Evolutionary conservation across 2,329 filamentous ascomycete genomes (phyloP).

Genomic region (Myriosclerotinia scirpicola): DNA sequence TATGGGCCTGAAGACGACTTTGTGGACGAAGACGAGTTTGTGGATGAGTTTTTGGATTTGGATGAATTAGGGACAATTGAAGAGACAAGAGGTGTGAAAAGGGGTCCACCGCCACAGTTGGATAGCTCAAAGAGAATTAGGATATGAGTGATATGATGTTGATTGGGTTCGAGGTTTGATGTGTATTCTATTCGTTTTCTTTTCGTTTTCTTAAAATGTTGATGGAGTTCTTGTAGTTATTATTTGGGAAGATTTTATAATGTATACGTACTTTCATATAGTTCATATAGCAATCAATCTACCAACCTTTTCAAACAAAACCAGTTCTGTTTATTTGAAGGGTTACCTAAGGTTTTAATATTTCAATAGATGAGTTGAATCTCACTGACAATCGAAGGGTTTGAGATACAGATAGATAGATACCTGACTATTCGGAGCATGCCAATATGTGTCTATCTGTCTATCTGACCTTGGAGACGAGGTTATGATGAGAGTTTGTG

Average conservation of each 20-base stretch:
- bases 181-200: not conserved
- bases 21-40: not conserved
- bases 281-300: too few species aligned
- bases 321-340: too few species aligned
- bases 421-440: too few species aligned
- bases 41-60: too few species aligned
- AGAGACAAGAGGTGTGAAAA: not conserved
- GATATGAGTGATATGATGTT: not conserved
- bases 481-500: too few species aligned
- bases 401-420: too few species aligned
- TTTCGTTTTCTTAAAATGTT: not conserved
- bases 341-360: too few species aligned
- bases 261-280: not conserved
- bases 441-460: too few species aligned
- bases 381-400: too few species aligned
- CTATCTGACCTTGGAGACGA: too few species aligned
- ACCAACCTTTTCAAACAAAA: too few species aligned
- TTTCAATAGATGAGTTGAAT: too few species aligned
- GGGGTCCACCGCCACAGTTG: not conserved
- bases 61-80: not conserved
- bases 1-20: not conserved
- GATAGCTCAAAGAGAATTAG: not conserved
- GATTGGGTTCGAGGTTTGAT: not conserved
- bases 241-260: not conserved
- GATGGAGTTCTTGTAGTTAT: not conserved